Percentiles rank a stretch among this genome's conserved stretches.
phyloP scores from a whole-genome alignment of 129 eudicot species.

The Smallanthus sonchifolius region DNA sequence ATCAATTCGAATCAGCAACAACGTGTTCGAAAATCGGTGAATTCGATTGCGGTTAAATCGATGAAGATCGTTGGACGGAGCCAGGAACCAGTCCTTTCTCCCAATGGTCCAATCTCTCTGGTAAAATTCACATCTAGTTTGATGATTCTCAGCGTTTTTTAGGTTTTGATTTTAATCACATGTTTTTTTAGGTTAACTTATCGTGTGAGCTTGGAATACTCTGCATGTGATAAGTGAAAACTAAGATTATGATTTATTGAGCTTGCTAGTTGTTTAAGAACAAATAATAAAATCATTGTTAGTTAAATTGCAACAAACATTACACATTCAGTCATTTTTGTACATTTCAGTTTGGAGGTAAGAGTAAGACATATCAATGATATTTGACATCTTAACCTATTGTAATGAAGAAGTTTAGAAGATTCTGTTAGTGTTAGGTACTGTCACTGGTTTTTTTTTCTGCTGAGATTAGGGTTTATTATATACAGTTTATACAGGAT shows the following conservation, averaged over 20 bases:
- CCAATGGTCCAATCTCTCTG: slow-evolving; percentile 38
- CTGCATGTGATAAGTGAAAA: neutral
- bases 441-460: neutral
- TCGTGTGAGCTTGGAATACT: neutral
- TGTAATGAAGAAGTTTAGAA: neutral
- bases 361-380: neutral
- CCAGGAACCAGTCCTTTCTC: slow-evolving; percentile 30
- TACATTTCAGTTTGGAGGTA: neutral
- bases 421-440: neutral
- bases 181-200: neutral
- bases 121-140: slow-evolving; percentile 7
- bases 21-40: slow-evolving; percentile 17
- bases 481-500: neutral
- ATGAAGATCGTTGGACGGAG: slow-evolving; percentile 35
- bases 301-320: neutral
- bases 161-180: neutral
- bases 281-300: neutral
- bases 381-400: neutral
- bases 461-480: neutral
- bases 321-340: too few species aligned
- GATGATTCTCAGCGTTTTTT: neutral
- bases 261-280: slow-evolving; percentile 7
- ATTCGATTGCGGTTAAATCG: slow-evolving; percentile 34
- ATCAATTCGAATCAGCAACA: neutral
- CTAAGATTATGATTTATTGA: slow-evolving; percentile 10